phyloP scores from a whole-genome alignment of 2,329 filamentous ascomycete genomes.

The Penicillium brevicompactum region DNA sequence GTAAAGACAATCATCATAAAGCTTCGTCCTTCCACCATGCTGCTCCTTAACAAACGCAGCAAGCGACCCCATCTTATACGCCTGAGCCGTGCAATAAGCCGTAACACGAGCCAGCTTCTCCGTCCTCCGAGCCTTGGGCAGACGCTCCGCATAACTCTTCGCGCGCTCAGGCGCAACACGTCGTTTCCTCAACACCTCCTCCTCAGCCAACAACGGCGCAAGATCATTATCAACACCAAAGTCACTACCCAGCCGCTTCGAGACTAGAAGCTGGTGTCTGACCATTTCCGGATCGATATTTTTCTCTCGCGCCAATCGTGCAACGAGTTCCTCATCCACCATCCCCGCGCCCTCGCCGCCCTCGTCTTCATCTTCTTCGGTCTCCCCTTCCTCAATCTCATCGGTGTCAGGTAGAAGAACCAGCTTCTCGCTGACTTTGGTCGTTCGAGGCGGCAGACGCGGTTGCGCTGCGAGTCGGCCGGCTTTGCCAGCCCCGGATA shows the following conservation, averaged over 20 bases:
- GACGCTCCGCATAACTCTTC: slow-evolving; percentile 90
- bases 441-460: slow-evolving; percentile 79
- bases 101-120: slow-evolving; percentile 89
- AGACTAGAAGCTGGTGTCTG: slow-evolving; percentile 34
- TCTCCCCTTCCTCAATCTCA: slow-evolving; percentile 41
- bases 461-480: slow-evolving; percentile 58
- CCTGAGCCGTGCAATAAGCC: slow-evolving; percentile 93
- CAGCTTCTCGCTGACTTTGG: slow-evolving; percentile 95
- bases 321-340: slow-evolving; percentile 41
- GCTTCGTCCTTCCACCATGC: slow-evolving; percentile 88
- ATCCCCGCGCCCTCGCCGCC: slow-evolving; percentile 28
- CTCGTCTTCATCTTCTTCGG: slow-evolving; percentile 34
- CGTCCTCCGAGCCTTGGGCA: slow-evolving; percentile 83
- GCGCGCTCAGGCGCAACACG: slow-evolving; percentile 55
- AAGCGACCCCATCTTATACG: slow-evolving; percentile 85
- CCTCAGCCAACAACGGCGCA: slow-evolving; percentile 56
- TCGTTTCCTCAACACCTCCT: slow-evolving; percentile 63
- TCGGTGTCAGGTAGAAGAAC: slow-evolving; percentile 84
- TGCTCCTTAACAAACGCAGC: slow-evolving; percentile 84
- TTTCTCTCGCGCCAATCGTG: slow-evolving; percentile 34
- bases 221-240: slow-evolving; percentile 60
- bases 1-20: slow-evolving; percentile 97
- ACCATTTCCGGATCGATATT: slow-evolving; percentile 38
- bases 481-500: slow-evolving; percentile 56
- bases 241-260: slow-evolving; percentile 48